Conservation (phyloP, 768 basidiomycete genomes). For the Suillus hirtellus region DNA sequence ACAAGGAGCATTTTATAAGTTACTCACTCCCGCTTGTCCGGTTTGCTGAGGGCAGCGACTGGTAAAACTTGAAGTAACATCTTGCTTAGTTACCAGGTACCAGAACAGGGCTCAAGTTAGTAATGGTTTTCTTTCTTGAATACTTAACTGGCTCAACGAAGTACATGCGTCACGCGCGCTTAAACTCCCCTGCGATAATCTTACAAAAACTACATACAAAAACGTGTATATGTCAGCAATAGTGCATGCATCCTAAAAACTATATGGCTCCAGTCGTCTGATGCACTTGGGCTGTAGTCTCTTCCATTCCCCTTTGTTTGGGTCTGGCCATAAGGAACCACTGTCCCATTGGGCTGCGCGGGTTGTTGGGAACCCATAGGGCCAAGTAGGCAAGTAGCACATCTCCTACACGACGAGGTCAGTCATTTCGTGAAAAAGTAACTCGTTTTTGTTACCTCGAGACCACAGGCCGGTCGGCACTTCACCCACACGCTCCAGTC, state of each 20-base stretch:
- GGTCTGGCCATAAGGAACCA: background rate
- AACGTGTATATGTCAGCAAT: background rate
- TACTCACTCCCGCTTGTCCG: too few relatives aligned
- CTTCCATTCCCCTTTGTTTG: conserved; percentile 20
- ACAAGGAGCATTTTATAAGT: too few relatives aligned
- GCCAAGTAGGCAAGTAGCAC: conserved; percentile 31
- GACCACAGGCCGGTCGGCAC: conserved; percentile 18
- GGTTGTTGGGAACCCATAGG: conserved; percentile 7
- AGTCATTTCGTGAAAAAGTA: background rate
- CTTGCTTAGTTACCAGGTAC: too few relatives aligned
- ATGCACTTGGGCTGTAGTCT: conserved; percentile 27
- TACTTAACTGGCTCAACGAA: too few relatives aligned
- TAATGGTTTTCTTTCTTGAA: too few relatives aligned
- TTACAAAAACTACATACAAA: background rate
- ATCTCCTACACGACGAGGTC: conserved; percentile 19
- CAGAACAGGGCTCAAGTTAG: too few relatives aligned
- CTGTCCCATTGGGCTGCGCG: background rate
- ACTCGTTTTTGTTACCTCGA: conserved; percentile 9
- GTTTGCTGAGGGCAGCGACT: too few relatives aligned
- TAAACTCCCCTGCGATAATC: too few relatives aligned
- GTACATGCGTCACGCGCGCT: too few relatives aligned
- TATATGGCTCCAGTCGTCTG: conserved; percentile 15
- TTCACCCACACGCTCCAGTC: conserved; percentile 26
- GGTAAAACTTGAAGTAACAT: too few relatives aligned
- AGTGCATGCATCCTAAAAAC: background rate